A percentile compares a stretch with the other conserved stretches of the same genome.
These are phyloP conservation scores for Clohesyomyces aquaticus DNA, from an alignment of 495 filamentous ascomycete genomes.

Conservation along the genomic window DNA sequence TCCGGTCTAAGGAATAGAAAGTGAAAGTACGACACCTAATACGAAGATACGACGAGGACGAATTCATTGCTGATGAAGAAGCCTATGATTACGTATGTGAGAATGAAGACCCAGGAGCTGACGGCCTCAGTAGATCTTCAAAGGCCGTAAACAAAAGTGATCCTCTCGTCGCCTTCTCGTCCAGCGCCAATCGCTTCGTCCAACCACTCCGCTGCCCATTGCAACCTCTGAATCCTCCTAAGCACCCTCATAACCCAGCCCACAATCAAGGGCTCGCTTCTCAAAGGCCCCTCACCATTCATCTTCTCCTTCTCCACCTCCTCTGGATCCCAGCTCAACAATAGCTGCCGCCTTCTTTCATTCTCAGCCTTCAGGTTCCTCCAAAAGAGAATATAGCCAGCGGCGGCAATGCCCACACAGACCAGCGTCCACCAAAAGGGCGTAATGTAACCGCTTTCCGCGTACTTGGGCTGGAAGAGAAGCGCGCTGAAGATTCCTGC, in stretches of 20 bases:
- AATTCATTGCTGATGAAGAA: too few species aligned
- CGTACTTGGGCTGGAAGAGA: conserved; percentile 55
- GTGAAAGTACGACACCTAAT: too few species aligned
- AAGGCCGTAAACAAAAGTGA: conserved; percentile 38
- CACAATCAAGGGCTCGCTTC: conserved; percentile 6
- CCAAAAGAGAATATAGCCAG: conserved; percentile 50
- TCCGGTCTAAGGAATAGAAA: too few species aligned
- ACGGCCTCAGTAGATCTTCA: conserved; percentile 6
- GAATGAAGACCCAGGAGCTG: too few species aligned
- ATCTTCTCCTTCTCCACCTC: conserved; percentile 36
- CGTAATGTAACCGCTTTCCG: conserved; percentile 39
- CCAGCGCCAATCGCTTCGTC: conserved; percentile 24
- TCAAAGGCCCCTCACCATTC: conserved; percentile 26
- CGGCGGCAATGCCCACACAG: conserved; percentile 49
- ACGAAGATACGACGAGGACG: too few species aligned
- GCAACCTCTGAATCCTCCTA: conserved; percentile 2
- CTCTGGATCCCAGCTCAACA: conserved; percentile 38
- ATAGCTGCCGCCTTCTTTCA: conserved; percentile 36
- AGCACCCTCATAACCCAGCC: background rate
- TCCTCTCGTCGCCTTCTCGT: conserved; percentile 38
- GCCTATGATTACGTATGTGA: too few species aligned
- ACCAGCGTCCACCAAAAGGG: conserved; percentile 53
- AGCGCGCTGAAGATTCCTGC: conserved; percentile 56
- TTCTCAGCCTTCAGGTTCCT: conserved; percentile 47
- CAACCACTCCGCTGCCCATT: conserved; percentile 19